A percentile compares a stretch with the other conserved stretches of the same genome.
phyloP scores from a whole-genome alignment of 805 yeast species.

The Sugiyamaella qingdaonensis region DNA sequence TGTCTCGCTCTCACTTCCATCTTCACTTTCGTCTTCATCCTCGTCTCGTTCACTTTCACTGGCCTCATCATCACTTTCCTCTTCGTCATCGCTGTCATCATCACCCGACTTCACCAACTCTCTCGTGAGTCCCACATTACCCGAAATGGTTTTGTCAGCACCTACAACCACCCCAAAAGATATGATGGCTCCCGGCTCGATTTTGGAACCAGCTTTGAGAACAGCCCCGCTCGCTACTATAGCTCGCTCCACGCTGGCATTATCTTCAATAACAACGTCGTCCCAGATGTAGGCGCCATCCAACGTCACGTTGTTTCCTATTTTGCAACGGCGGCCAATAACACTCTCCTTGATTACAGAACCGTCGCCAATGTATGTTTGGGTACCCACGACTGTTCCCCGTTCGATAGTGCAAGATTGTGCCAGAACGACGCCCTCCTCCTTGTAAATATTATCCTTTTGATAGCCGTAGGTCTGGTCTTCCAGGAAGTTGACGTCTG shows the following conservation, averaged over 20 bases:
- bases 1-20: not conserved
- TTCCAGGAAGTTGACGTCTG: conserved; percentile 73
- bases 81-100: conserved; percentile 18
- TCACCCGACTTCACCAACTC: conserved; percentile 33
- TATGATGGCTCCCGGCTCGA: conserved; percentile 71
- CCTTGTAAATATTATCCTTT: conserved; percentile 84
- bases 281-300: conserved; percentile 86
- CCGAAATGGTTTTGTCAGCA: conserved; percentile 44
- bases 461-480: conserved; percentile 76
- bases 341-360: conserved; percentile 63
- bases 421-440: conserved; percentile 80
- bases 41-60: conserved; percentile 4
- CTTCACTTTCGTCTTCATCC: conserved; percentile 1
- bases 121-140: conserved; percentile 12
- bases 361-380: conserved; percentile 72
- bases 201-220: conserved; percentile 47
- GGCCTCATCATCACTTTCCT: conserved; percentile 15
- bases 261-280: conserved; percentile 66
- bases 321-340: conserved; percentile 79
- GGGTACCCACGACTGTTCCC: conserved; percentile 77
- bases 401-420: conserved; percentile 85
- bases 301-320: conserved; percentile 72
- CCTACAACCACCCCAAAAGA: conserved; percentile 73
- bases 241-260: conserved; percentile 52
- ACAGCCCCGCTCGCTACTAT: conserved; percentile 65